Evolutionary conservation across 805 yeast species (phyloP), one percentile per base, ranked within the genome.

Genomic region (Candida alai): DNA sequence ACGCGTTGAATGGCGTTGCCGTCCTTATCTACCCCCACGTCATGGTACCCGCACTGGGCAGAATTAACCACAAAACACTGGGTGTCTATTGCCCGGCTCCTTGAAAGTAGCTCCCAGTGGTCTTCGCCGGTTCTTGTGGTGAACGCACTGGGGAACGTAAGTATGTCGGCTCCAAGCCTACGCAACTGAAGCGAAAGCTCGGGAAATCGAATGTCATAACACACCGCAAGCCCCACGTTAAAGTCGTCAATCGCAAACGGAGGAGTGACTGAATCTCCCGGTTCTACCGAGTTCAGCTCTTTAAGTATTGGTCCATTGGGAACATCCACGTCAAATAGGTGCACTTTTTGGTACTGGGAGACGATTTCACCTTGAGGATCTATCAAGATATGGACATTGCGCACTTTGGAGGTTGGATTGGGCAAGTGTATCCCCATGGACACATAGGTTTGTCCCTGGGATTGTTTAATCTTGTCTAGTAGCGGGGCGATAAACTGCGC

Each of bases 341-440:
- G 97, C 12, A 93, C 48, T 55, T 90, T 90, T 49, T 84, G 93
- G 57, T 90, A 90, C 27, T 81, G 58, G 28, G 84, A 75, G 3
- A 69, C 54, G 19, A 89, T 69, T 16, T 74, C 67, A 3, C 97
- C 97, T 9, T 75, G 62, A 2, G 42, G 42, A 42, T 75, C 62
- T 28, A 90, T 67, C 78, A 89, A 88, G 4, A 93, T 44, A 16
- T 84, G 70, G 6, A 82, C 77, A 58, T 93, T 90, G 41, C 74
- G 71, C 2, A 44, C 54, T 35, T 85, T 62, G 12, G 54, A 50
- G 11, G 52, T 49, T 19, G 52, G 47, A 1, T 79, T 68, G 2
- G 96, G 95, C 48, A 86, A 88, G 56, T 93, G 97, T 14, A 93
- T 73, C 0, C 97, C 97, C 18, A 90, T 84, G 3, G 89, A 80